Percentiles rank a stretch among this genome's conserved stretches.
phyloP scores from a whole-genome alignment of 345 rosid genomes.

The Eucalyptus brandiana region DNA sequence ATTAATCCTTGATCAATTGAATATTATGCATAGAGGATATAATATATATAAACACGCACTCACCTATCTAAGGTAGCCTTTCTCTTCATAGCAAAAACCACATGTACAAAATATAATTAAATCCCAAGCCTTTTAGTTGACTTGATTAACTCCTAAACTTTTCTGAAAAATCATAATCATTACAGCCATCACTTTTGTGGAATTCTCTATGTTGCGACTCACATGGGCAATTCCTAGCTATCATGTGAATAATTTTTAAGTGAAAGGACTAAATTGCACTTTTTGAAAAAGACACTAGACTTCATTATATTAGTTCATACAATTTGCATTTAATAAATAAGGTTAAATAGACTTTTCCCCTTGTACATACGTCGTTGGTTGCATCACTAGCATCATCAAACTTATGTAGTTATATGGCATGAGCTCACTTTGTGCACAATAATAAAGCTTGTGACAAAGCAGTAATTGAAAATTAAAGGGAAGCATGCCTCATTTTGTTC shows the following conservation, averaged over 20 bases:
- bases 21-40: background rate
- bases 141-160: background rate
- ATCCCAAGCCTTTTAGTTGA: background rate
- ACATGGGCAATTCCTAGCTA: background rate
- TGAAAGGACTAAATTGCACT: background rate
- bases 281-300: background rate
- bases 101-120: background rate
- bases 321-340: background rate
- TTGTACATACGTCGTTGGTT: no score
- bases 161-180: background rate
- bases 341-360: no score
- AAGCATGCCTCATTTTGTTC: no score
- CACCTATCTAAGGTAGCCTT: background rate
- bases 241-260: rapidly evolving
- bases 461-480: no score
- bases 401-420: no score
- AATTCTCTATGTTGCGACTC: background rate
- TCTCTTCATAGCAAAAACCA: background rate
- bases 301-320: background rate
- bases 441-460: no score
- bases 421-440: no score
- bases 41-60: background rate
- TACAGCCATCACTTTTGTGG: background rate
- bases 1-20: background rate
- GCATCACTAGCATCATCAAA: no score